Evolutionary conservation across 2,329 filamentous ascomycete species (phyloP), one percentile per base, ranked within the genome.

Genomic region (Alternaria gansuensis): DNA sequence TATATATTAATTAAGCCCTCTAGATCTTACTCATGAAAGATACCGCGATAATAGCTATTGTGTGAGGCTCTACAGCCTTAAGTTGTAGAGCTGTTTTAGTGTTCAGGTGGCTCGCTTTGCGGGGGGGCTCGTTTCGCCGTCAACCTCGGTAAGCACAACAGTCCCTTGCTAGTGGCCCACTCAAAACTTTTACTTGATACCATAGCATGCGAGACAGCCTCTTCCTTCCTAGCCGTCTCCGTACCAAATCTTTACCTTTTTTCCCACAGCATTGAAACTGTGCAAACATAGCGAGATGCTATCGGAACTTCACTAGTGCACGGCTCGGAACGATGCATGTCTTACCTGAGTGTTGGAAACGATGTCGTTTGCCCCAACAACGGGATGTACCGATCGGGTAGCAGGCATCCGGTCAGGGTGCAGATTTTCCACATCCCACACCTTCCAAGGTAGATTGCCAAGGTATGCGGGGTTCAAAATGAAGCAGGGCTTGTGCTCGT

Each of bases 241-340:
- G 14, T 14, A 26, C 14, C 31, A 24, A 24, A 23, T 8, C 10
- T 34, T 24, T n/a, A 29, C 17, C 11, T 24, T 24, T 23, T 48
- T 34, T n/a, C n/a, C 44, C 44, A 34, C 7, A 34, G 31, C 14
- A 48, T 23, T 34, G 21, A 29, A 17, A 34, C 13, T 43, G 50
- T 9, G 43, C 14, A 26, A 34, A n/a, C 13, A 17, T 43, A 6
- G 29, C n/a, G 23, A 43, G 13, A 44, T 24, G 21, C 17, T 8
- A 44, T 33, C 40, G 28, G 21, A 9, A 34, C 36, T 36, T 11
- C 50, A 52, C 41, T 54, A 54, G 8, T 3, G 33, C 40, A 46
- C 41, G 36, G 37, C 37, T 33, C 50, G 50, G 50, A 43, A 43
- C 39, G 28, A 52, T 34, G 50, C 39, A 52, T 29, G 50, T 43